Evolutionary conservation across 768 basidiomycete genomes (phyloP).

Genomic region (Dictyophora rubrovolvata): DNA sequence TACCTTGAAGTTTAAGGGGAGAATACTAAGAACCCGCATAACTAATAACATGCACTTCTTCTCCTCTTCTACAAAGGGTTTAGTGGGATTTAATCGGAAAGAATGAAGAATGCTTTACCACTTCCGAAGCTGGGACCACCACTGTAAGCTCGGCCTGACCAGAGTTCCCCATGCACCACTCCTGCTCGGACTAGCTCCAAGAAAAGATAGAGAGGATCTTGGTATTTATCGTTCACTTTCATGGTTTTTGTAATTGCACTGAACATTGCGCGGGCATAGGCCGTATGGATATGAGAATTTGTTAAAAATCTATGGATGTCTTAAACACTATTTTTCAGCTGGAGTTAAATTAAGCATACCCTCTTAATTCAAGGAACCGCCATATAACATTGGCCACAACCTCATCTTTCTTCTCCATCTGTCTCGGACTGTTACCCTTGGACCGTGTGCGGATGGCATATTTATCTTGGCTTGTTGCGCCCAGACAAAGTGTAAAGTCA

Average conservation of each 20-base stretch:
- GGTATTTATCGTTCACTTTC: constrained; percentile 94
- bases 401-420: constrained; percentile 96
- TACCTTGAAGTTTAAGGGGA: constrained; percentile 91
- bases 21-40: constrained; percentile 93
- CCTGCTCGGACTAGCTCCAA: constrained; percentile 94
- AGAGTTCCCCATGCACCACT: constrained; percentile 89
- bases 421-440: constrained; percentile 34
- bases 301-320: constrained; percentile 60
- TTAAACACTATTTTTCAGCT: constrained; percentile 9
- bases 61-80: constrained; percentile 61
- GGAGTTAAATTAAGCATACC: constrained; percentile 43
- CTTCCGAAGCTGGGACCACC: constrained; percentile 93
- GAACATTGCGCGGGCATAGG: constrained; percentile 87
- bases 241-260: constrained; percentile 58
- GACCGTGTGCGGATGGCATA: constrained; percentile 74
- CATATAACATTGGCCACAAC: constrained; percentile 96
- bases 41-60: constrained; percentile 91
- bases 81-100: constrained; percentile 15
- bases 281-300: constrained; percentile 80
- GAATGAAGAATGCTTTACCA: constrained; percentile 39
- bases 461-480: constrained; percentile 76
- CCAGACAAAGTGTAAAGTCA: constrained; percentile 89
- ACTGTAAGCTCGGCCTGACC: constrained; percentile 80
- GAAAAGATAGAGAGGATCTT: constrained; percentile 90
- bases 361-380: constrained; percentile 93